These are phyloP conservation scores for Ophiostoma pallidulum DNA, from an alignment of 2,329 filamentous ascomycete species.

Conservation along the genomic window DNA sequence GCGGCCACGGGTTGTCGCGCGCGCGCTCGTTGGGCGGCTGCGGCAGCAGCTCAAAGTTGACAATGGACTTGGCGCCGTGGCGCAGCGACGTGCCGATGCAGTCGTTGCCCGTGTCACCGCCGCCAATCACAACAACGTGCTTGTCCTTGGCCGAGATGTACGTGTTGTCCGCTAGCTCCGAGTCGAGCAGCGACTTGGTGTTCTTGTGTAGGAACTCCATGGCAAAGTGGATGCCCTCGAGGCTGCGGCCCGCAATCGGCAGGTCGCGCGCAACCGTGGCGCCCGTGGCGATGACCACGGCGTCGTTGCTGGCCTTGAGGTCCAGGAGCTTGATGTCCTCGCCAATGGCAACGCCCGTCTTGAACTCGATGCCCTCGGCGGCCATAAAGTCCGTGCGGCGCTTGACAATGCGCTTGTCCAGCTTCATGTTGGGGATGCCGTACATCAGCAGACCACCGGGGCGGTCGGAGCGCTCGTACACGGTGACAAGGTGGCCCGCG, in stretches of 20 bases:
- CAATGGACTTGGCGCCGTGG: slow-evolving; percentile 89
- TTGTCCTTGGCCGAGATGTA: slow-evolving; percentile 96
- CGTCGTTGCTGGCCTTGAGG: slow-evolving; percentile 65
- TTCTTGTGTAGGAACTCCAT: slow-evolving; percentile 98
- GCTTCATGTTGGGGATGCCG: slow-evolving; percentile 98
- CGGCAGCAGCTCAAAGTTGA: slow-evolving; percentile 92
- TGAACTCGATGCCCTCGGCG: slow-evolving; percentile 74
- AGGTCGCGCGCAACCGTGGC: slow-evolving; percentile 89
- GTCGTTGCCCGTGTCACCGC: slow-evolving; percentile 95
- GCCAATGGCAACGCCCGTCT: slow-evolving; percentile 68
- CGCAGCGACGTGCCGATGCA: slow-evolving; percentile 95
- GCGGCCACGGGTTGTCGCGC: slow-evolving; percentile 93
- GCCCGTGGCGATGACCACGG: slow-evolving; percentile 84
- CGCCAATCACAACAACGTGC: slow-evolving; percentile 91
- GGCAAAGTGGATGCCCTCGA: slow-evolving; percentile 87
- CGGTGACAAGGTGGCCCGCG: slow-evolving; percentile 76
- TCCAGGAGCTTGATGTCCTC: slow-evolving; percentile 63
- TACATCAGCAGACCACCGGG: slow-evolving; percentile 93
- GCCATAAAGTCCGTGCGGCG: slow-evolving; percentile 93
- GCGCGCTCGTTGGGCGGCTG: slow-evolving; percentile 87
- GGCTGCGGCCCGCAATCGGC: slow-evolving; percentile 77
- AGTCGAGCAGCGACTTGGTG: slow-evolving; percentile 94
- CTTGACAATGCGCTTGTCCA: slow-evolving; percentile 95
- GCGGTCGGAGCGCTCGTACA: slow-evolving; percentile 89
- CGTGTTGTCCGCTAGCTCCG: slow-evolving; percentile 67